Percentiles rank a stretch among this genome's conserved stretches.
These are phyloP conservation scores for Phytophthora capsici DNA, from an alignment of 352 stramenopile genomes.

Conservation along the genomic window DNA sequence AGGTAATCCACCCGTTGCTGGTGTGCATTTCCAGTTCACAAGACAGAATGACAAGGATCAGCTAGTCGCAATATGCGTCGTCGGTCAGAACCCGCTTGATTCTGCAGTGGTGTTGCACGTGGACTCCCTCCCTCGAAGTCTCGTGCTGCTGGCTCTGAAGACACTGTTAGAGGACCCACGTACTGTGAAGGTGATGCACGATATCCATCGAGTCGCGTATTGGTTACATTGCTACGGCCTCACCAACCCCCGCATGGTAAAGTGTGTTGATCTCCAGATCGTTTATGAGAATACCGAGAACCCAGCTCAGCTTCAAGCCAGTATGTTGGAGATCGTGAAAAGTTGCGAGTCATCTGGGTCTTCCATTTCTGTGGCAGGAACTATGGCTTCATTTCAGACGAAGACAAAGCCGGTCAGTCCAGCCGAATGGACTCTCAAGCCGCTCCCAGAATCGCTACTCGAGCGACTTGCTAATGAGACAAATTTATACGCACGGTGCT, in stretches of 20 bases:
- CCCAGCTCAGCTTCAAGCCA: neutral
- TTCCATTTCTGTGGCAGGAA: neutral
- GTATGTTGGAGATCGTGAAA: neutral
- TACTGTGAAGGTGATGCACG: constrained; percentile 24
- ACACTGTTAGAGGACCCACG: constrained; percentile 12
- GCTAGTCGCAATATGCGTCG: constrained; percentile 4
- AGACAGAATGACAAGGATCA: neutral
- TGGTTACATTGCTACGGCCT: constrained; percentile 1
- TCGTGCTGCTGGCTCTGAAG: constrained; percentile 1
- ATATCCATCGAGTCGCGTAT: constrained; percentile 11
- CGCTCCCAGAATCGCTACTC: neutral
- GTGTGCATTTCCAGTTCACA: constrained; percentile 17
- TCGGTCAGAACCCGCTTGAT: neutral
- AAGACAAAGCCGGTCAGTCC: neutral
- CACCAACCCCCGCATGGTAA: neutral
- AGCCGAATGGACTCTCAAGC: neutral
- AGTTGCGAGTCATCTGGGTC: neutral
- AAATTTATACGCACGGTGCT: neutral
- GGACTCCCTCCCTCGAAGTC: neutral
- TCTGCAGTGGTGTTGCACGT: constrained; percentile 14
- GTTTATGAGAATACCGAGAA: neutral
- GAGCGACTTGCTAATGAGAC: neutral
- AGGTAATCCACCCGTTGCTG: neutral
- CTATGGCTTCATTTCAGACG: neutral
- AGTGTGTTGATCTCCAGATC: constrained; percentile 35